Evolutionary conservation across 2,329 filamentous ascomycete species (phyloP).

Genomic region (Ascochyta pisi): DNA sequence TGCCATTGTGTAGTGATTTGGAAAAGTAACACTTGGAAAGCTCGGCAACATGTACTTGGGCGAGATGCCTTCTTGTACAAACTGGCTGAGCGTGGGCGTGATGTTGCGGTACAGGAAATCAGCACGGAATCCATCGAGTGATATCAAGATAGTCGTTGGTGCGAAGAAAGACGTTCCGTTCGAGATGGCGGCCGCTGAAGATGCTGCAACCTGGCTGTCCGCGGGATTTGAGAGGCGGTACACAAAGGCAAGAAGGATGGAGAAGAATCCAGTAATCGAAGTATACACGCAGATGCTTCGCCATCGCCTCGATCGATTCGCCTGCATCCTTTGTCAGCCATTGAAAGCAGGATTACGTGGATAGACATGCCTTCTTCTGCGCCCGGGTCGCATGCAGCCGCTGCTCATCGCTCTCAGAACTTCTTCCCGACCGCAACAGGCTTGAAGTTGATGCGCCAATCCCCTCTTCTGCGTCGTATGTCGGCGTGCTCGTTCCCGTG

Average conservation of each 20-base stretch:
- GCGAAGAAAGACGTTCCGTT: conserved; percentile 91
- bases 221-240: conserved; percentile 59
- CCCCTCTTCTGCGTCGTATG: conserved; percentile 92
- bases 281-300: conserved; percentile 51
- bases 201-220: conserved; percentile 23
- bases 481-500: conserved; percentile 75
- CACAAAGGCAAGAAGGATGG: conserved; percentile 62
- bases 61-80: conserved; percentile 84
- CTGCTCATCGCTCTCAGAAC: conserved; percentile 57
- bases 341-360: conserved; percentile 43
- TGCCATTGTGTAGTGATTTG: conserved; percentile 89
- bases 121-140: conserved; percentile 92
- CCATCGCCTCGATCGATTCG: conserved; percentile 45
- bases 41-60: conserved; percentile 92
- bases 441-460: conserved; percentile 65
- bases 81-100: conserved; percentile 79
- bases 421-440: conserved; percentile 43
- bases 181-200: conserved; percentile 52
- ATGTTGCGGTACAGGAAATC: conserved; percentile 86
- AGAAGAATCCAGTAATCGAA: conserved; percentile 60
- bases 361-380: conserved; percentile 39
- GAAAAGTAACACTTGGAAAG: conserved; percentile 96
- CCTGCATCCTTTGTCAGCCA: conserved; percentile 28
- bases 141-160: conserved; percentile 91
- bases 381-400: conserved; percentile 61